Conservation (phyloP, 441 rosid genomes). For the Erysimum cheiri region DNA sequence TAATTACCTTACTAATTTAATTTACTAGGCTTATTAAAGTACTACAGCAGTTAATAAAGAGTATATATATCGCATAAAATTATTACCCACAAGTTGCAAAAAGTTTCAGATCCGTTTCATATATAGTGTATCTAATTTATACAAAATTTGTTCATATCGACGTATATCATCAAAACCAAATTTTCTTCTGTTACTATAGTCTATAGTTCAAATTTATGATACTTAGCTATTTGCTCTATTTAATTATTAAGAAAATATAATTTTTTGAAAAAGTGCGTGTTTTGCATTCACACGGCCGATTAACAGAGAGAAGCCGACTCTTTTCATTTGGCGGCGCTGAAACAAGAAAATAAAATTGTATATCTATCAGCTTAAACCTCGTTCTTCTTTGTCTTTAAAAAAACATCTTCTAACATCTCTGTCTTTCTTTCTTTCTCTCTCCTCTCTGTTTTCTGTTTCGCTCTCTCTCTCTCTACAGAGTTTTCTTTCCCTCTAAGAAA, state of each 20-base stretch:
- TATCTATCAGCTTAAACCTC: slow-evolving; percentile 37
- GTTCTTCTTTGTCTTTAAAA: slow-evolving; percentile 30
- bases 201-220: not conserved
- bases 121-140: not conserved
- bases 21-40: not conserved
- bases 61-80: not conserved
- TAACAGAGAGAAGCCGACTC: slow-evolving; percentile 39
- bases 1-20: not conserved
- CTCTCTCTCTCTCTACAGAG: slow-evolving; percentile 35
- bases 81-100: slow-evolving; percentile 27
- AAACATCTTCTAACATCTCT: slow-evolving; percentile 29
- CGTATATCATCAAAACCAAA: slow-evolving; percentile 32
- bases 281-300: slow-evolving; percentile 37
- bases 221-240: not conserved
- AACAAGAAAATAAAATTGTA: slow-evolving; percentile 16
- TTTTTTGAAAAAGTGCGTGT: not conserved
- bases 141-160: slow-evolving; percentile 30
- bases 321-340: slow-evolving; percentile 44
- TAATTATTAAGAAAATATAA: not conserved
- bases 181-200: slow-evolving; percentile 27
- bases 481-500: slow-evolving; percentile 46
- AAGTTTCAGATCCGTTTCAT: slow-evolving; percentile 6
- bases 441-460: slow-evolving; percentile 28
- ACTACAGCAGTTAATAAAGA: not conserved
- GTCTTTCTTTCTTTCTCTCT: slow-evolving; percentile 30